Percentiles rank a stretch among this genome's conserved stretches.
These are phyloP conservation scores for Malassezia psittaci DNA, from an alignment of 1,284 basidiomycete species.

Conservation along the genomic window DNA sequence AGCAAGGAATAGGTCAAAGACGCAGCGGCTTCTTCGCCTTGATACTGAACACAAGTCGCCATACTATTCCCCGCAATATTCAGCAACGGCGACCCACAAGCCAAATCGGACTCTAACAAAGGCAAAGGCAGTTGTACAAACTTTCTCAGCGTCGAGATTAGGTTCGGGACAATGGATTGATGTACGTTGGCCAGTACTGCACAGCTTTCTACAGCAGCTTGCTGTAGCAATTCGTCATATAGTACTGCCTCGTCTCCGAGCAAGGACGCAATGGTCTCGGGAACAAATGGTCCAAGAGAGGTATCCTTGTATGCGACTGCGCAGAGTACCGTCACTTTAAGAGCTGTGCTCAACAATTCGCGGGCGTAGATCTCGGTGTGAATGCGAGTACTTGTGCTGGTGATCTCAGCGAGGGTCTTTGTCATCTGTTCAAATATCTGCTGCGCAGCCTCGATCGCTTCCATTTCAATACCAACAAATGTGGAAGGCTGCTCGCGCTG, in stretches of 20 bases:
- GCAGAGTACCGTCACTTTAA: conserved; percentile 82
- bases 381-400: background rate
- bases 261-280: conserved; percentile 63
- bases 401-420: background rate
- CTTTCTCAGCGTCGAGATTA: conserved; percentile 71
- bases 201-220: conserved; percentile 70
- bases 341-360: conserved; percentile 29
- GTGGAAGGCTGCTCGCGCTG: conserved; percentile 66
- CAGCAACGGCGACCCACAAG: conserved; percentile 63
- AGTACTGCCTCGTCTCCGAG: conserved; percentile 72
- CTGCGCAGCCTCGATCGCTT: conserved; percentile 24
- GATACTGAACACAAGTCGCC: conserved; percentile 72
- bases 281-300: conserved; percentile 57
- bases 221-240: conserved; percentile 68
- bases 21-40: conserved; percentile 79
- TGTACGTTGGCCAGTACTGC: conserved; percentile 74
- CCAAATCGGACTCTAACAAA: conserved; percentile 61
- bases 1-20: conserved; percentile 91
- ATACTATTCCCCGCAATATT: conserved; percentile 78
- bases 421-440: background rate
- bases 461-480: conserved; percentile 64
- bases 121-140: conserved; percentile 79
- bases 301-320: conserved; percentile 60
- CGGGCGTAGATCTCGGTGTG: conserved; percentile 26
- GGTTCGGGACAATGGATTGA: conserved; percentile 63